These are phyloP conservation scores for Acanthamoeba healyi DNA, from an alignment of 208 protist genomes.

Conservation along the genomic window DNA sequence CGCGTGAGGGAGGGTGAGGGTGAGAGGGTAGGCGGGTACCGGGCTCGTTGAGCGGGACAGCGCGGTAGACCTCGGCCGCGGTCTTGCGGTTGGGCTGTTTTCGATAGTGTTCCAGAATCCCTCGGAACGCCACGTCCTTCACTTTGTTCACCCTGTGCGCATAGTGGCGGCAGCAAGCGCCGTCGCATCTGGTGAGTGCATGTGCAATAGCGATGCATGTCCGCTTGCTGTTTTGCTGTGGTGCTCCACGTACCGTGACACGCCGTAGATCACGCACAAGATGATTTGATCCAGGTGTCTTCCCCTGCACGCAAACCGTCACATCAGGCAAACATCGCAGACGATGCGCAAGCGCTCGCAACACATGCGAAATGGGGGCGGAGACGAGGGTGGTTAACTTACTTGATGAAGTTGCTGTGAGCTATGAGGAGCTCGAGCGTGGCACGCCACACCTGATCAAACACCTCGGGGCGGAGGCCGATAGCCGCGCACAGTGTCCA, in stretches of 20 bases:
- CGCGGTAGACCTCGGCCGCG: conserved; percentile 40
- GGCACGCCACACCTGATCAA: conserved; percentile 26
- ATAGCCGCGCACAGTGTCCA: conserved; percentile 28
- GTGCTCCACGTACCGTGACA: conserved; percentile 7
- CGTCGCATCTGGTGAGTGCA: too few relatives aligned
- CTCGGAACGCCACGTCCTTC: conserved; percentile 61
- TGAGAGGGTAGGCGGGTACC: not conserved
- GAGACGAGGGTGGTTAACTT: not conserved
- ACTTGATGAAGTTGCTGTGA: conserved; percentile 37
- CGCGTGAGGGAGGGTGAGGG: not conserved
- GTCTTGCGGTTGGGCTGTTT: conserved; percentile 55
- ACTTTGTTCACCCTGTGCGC: conserved; percentile 50
- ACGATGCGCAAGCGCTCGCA: too few relatives aligned
- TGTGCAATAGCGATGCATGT: too few relatives aligned
- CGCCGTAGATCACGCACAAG: conserved; percentile 59
- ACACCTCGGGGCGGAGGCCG: conserved; percentile 32
- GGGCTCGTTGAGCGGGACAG: conserved; percentile 32
- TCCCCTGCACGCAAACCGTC: not conserved
- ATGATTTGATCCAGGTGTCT: conserved; percentile 64
- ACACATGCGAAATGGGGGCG: not conserved
- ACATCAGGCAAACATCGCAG: too few relatives aligned
- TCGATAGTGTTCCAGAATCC: conserved; percentile 65
- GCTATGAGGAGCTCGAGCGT: conserved; percentile 2
- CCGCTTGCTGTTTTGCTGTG: too few relatives aligned
- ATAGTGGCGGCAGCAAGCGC: not conserved